These are phyloP conservation scores for Mixia osmundae DNA, from an alignment of 1,284 basidiomycete species.

Conservation along the genomic window DNA sequence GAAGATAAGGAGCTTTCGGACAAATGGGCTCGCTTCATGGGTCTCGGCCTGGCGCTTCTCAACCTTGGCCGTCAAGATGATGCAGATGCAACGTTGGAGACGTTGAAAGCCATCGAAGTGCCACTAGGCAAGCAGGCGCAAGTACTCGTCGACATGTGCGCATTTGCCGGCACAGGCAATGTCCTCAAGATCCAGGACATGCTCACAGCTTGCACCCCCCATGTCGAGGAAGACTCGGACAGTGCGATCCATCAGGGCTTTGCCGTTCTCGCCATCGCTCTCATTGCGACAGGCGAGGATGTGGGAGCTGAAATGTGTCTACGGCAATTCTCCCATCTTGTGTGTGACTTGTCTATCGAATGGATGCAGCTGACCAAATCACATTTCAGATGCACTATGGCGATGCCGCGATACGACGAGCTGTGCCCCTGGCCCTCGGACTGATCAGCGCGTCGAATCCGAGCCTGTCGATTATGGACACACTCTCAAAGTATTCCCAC, in stretches of 20 bases:
- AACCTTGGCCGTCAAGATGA: conserved; percentile 78
- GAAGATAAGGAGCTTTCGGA: conserved; percentile 53
- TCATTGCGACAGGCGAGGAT: conserved; percentile 97
- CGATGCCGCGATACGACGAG: conserved; percentile 72
- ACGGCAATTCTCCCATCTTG: conserved; percentile 79
- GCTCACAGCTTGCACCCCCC: conserved; percentile 83
- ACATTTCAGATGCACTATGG: conserved; percentile 80
- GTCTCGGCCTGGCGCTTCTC: conserved; percentile 66
- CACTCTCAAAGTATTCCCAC: conserved; percentile 97
- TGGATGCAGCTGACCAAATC: conserved; percentile 5
- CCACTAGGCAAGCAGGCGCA: conserved; percentile 75
- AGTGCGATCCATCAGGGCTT: conserved; percentile 79
- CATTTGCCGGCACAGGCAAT: conserved; percentile 87
- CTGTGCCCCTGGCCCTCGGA: conserved; percentile 87
- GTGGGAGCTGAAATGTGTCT: conserved; percentile 92
- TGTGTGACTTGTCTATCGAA: conserved; percentile 24
- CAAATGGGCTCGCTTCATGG: conserved; percentile 86
- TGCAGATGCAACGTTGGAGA: conserved; percentile 85
- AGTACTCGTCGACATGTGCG: conserved; percentile 79
- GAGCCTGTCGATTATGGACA: conserved; percentile 83
- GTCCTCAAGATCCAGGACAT: conserved; percentile 83
- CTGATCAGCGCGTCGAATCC: conserved; percentile 90
- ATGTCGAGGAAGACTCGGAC: conserved; percentile 38
- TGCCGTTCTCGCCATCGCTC: conserved; percentile 76
- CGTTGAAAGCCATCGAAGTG: conserved; percentile 83